Evolutionary conservation across 2,329 filamentous ascomycete genomes (phyloP).

Genomic region (Claviceps africana): DNA sequence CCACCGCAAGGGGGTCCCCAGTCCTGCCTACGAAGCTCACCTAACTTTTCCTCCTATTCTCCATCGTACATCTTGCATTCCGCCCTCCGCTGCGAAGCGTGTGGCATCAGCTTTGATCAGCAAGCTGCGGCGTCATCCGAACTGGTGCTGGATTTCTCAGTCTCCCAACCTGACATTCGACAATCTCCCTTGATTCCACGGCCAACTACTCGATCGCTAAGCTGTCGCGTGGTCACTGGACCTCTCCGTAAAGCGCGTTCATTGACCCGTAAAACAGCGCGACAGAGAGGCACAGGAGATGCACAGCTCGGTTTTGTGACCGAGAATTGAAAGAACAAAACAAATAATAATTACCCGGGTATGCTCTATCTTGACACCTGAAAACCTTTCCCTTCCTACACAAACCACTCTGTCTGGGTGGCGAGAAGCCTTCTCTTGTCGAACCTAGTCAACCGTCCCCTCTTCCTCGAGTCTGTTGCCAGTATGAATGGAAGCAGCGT

Average conservation of each 20-base stretch:
- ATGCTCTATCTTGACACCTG: slow-evolving; percentile 15
- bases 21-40: slow-evolving; percentile 12
- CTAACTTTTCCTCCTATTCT: slow-evolving; percentile 20
- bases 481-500: slow-evolving; percentile 8
- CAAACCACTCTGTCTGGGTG: background rate
- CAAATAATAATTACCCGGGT: slow-evolving; percentile 16
- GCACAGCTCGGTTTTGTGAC: background rate
- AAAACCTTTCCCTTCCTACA: slow-evolving; percentile 11
- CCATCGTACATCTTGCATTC: slow-evolving; percentile 14
- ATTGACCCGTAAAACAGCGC: slow-evolving; percentile 22
- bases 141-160: slow-evolving; percentile 8
- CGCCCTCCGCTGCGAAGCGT: slow-evolving; percentile 13
- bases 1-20: slow-evolving; percentile 6
- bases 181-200: slow-evolving; percentile 5
- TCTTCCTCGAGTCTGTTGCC: slow-evolving; percentile 1
- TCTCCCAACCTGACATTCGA: slow-evolving; percentile 7
- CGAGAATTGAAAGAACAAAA: slow-evolving; percentile 13
- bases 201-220: slow-evolving; percentile 2
- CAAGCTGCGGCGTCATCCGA: slow-evolving; percentile 12
- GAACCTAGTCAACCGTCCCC: background rate
- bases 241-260: slow-evolving; percentile 11
- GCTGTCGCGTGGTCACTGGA: slow-evolving; percentile 6
- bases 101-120: slow-evolving; percentile 12
- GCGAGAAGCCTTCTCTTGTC: background rate
- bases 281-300: slow-evolving; percentile 10